phyloP scores from a whole-genome alignment of 805 yeast genomes.

The Lachancea mirantina region DNA sequence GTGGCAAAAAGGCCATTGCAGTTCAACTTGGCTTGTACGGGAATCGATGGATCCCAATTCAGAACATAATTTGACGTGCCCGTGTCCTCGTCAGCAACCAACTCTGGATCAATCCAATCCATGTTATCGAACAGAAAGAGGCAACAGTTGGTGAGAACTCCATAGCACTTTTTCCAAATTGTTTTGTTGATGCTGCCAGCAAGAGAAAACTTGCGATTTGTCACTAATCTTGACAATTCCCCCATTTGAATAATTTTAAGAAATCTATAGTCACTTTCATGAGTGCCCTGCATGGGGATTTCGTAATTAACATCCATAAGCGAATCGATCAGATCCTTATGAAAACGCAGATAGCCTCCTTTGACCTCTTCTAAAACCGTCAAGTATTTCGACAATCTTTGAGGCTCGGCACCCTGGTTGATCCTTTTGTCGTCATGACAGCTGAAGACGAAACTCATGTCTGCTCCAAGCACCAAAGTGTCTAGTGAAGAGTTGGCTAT shows the following conservation, averaged over 20 bases:
- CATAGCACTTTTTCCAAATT: slow-evolving; percentile 40
- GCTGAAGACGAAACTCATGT: not conserved
- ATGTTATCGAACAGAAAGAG: slow-evolving; percentile 39
- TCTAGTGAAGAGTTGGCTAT: slow-evolving; percentile 17
- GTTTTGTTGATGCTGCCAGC: slow-evolving; percentile 23
- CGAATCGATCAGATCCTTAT: slow-evolving; percentile 22
- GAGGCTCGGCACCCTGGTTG: too few relatives aligned
- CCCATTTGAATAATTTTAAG: slow-evolving; percentile 31
- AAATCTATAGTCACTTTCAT: slow-evolving; percentile 11
- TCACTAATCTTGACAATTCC: slow-evolving; percentile 33
- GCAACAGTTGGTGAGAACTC: slow-evolving; percentile 45
- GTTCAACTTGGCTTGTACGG: slow-evolving; percentile 11
- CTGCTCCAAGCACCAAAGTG: slow-evolving; percentile 6
- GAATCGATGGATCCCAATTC: slow-evolving; percentile 21
- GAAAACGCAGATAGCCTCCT: slow-evolving; percentile 32
- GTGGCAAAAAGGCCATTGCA: slow-evolving; percentile 18
- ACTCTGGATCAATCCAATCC: slow-evolving; percentile 28
- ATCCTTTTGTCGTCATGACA: too few relatives aligned
- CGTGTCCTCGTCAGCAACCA: slow-evolving; percentile 17
- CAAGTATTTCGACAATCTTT: slow-evolving; percentile 7
- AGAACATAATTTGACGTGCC: slow-evolving; percentile 28
- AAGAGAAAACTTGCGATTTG: slow-evolving; percentile 27
- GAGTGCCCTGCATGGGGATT: slow-evolving; percentile 9
- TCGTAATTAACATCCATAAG: slow-evolving; percentile 22
- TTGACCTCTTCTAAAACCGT: slow-evolving; percentile 20